Evolutionary conservation across 306 rosid genomes (phyloP).

Genomic region (Pterocarpus santalinus): DNA sequence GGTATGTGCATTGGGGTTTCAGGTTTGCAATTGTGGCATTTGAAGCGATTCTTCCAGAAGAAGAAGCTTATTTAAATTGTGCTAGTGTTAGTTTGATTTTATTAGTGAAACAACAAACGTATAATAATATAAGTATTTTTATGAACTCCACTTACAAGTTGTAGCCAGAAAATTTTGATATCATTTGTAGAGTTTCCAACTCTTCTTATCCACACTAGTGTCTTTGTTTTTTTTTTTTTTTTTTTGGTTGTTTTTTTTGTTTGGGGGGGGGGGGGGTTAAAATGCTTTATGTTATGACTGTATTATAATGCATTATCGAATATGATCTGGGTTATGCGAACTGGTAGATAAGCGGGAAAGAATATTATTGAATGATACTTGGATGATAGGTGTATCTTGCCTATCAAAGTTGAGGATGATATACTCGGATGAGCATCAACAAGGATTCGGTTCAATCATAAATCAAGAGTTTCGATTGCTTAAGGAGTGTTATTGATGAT

Average conservation of each 20-base stretch:
- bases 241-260: neutral
- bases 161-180: conserved; percentile 48
- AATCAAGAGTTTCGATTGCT: too few relatives aligned
- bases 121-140: neutral
- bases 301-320: neutral
- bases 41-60: conserved; percentile 92
- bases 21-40: conserved; percentile 75
- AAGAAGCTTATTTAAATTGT: conserved; percentile 82
- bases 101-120: conserved; percentile 30
- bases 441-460: too few relatives aligned
- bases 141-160: conserved; percentile 31
- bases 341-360: neutral
- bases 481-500: neutral
- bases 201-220: conserved; percentile 24
- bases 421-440: too few relatives aligned
- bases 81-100: conserved; percentile 31
- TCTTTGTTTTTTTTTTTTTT: neutral
- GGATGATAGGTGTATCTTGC: neutral
- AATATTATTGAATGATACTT: conserved; percentile 10
- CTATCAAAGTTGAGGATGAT: neutral
- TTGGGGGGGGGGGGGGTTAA: too few relatives aligned
- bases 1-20: conserved; percentile 83
- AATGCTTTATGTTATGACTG: neutral
- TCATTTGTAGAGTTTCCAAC: conserved; percentile 35
- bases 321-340: conserved; percentile 13